Evolutionary conservation across 2,329 filamentous ascomycete species (phyloP).

Genomic region (Colletotrichum cordylinicola): DNA sequence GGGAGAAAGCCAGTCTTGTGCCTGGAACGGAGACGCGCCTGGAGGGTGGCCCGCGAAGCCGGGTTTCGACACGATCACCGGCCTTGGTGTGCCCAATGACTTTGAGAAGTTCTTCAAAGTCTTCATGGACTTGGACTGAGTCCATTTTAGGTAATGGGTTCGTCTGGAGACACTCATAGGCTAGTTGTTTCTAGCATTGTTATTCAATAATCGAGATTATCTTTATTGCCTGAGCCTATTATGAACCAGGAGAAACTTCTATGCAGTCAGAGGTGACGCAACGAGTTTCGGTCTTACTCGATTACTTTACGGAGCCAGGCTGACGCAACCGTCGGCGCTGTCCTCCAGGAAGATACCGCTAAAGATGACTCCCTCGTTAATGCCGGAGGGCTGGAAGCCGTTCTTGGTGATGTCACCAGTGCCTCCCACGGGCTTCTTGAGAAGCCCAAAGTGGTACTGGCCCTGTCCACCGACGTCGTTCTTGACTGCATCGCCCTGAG

Average conservation of each 20-base stretch:
- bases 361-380: constrained; percentile 59
- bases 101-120: constrained; percentile 40
- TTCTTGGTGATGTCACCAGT: constrained; percentile 49
- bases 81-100: constrained; percentile 52
- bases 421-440: constrained; percentile 62
- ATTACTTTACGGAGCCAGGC: background rate
- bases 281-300: background rate
- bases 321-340: constrained; percentile 33
- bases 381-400: constrained; percentile 52
- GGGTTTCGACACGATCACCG: constrained; percentile 56
- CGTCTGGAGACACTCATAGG: background rate
- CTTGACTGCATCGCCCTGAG: constrained; percentile 48
- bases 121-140: background rate
- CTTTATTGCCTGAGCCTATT: background rate
- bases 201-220: background rate
- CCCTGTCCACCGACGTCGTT: constrained; percentile 63
- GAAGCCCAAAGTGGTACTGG: constrained; percentile 66
- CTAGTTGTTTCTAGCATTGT: background rate
- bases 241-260: background rate
- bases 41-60: constrained; percentile 49
- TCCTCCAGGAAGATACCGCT: constrained; percentile 60
- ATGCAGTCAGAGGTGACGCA: background rate
- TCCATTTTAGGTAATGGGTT: background rate
- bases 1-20: constrained; percentile 47
- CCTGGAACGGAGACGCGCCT: constrained; percentile 36